These are phyloP conservation scores for Didymellaceae sp. DNA, from an alignment of 2,329 filamentous ascomycete genomes.

Conservation along the genomic window DNA sequence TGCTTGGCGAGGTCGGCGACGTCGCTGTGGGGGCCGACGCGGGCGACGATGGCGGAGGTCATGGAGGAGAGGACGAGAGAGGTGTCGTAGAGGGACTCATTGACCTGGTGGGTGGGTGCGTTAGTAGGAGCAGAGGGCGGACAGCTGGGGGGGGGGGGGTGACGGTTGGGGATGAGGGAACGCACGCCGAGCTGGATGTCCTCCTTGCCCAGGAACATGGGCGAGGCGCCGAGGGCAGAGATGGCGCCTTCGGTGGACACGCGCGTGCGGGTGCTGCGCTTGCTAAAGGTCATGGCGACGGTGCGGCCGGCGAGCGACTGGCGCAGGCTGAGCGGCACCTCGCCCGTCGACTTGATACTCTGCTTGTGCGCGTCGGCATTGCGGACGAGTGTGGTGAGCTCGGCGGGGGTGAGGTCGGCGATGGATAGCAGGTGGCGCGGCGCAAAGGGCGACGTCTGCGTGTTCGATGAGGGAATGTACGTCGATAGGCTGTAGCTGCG, in stretches of 20 bases:
- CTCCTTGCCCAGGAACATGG: constrained; percentile 95
- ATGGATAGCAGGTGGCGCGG: constrained; percentile 93
- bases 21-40: constrained; percentile 60
- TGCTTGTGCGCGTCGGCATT: constrained; percentile 81
- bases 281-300: constrained; percentile 95
- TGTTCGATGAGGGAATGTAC: constrained; percentile 43
- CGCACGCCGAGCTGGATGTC: constrained; percentile 92
- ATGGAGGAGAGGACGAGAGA: constrained; percentile 87
- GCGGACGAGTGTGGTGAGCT: constrained; percentile 81
- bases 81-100: constrained; percentile 94
- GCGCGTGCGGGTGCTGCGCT: constrained; percentile 90
- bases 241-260: constrained; percentile 93
- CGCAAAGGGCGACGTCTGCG: constrained; percentile 62
- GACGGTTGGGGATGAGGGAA: too few relatives aligned
- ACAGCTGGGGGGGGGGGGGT: not conserved
- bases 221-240: constrained; percentile 84
- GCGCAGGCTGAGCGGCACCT: constrained; percentile 64
- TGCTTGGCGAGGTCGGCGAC: constrained; percentile 57
- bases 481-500: constrained; percentile 38
- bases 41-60: constrained; percentile 57
- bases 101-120: constrained; percentile 69
- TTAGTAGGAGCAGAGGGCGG: constrained; percentile 6
- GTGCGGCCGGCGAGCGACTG: constrained; percentile 75
- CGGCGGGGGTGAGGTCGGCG: constrained; percentile 77
- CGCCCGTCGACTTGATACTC: constrained; percentile 71